Evolutionary conservation across 495 filamentous ascomycete genomes (phyloP), one percentile per base, ranked within the genome.

Genomic region (Annulohypoxylon nitens): DNA sequence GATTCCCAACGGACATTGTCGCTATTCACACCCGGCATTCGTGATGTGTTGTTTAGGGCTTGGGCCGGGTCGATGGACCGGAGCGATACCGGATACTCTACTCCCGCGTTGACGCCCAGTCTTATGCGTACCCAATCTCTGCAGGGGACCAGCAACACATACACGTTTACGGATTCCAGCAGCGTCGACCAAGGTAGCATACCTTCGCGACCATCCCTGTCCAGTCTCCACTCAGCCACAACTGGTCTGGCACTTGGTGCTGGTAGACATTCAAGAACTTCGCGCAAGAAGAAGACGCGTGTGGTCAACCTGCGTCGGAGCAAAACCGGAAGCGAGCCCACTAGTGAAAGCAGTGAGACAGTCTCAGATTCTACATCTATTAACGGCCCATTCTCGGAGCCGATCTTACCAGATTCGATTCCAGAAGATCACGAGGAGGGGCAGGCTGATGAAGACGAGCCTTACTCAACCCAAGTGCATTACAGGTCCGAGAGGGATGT

Each of bases 1-100:
- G 89, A 93, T 71, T 93, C 94, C 2, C 93, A 98, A 57, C 87
- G 91, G 51, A 98, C 96, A 0, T 82, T 98, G 30, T 96, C 94
- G 14, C 81, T 98, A 0, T 93, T 95, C 72, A 97, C 95, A 10
- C 93, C 94, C 0, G 87, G 88, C 11, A 93, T 98, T 50, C 82
- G 88, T 53, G 93, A 97, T 78, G 91, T 92, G 4, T 89, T 98
- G 20, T 97, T 95, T 78, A 87, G 96, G 51, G 96, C 95, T 30
- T 97, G 94, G 93, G 93, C 95, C 10, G 91, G 92, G 45, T 88
- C 89, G n/a, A 85, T 88, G 48, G 95, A 98, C 53, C 84, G 89
- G 39, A 84, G 82, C 58, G 93, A 95, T 36, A 79, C 85, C 7
- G 79, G 86, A 34, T 86, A 85, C 34, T 85, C 86, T 8, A 84